Evolutionary conservation across 2,329 filamentous ascomycete genomes (phyloP).

Genomic region (Fusarium sp.): DNA sequence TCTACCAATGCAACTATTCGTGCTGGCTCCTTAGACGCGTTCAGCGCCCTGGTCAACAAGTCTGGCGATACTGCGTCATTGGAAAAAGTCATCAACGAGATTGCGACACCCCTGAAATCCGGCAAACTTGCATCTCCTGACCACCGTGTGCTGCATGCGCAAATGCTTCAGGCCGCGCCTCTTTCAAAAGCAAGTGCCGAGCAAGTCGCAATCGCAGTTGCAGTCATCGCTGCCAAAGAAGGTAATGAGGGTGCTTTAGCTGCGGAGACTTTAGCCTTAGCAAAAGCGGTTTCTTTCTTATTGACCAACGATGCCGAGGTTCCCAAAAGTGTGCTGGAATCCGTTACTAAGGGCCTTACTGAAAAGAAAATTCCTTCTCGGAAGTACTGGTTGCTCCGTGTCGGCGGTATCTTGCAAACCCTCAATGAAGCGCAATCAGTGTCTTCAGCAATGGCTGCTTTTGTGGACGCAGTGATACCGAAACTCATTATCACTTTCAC

Average conservation of each 20-base stretch:
- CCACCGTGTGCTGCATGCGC: slow-evolving; percentile 82
- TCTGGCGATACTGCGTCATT: slow-evolving; percentile 67
- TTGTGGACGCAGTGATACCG: slow-evolving; percentile 62
- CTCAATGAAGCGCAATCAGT: slow-evolving; percentile 54
- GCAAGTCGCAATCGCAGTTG: slow-evolving; percentile 73
- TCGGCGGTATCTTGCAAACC: slow-evolving; percentile 75
- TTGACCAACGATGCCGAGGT: slow-evolving; percentile 69
- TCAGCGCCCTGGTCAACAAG: slow-evolving; percentile 72
- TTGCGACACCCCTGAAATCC: slow-evolving; percentile 80
- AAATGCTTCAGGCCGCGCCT: slow-evolving; percentile 76
- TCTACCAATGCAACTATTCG: slow-evolving; percentile 85
- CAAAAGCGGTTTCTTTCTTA: slow-evolving; percentile 69
- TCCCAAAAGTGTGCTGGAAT: slow-evolving; percentile 73
- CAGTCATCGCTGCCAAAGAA: slow-evolving; percentile 79
- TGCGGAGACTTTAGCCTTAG: slow-evolving; percentile 77
- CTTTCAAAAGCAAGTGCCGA: slow-evolving; percentile 69
- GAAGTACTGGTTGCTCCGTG: slow-evolving; percentile 80
- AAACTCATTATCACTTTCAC: slow-evolving; percentile 75
- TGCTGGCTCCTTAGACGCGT: slow-evolving; percentile 77
- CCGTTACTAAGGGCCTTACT: slow-evolving; percentile 80
- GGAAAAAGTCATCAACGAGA: slow-evolving; percentile 77
- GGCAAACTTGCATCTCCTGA: slow-evolving; percentile 87
- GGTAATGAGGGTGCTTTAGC: slow-evolving; percentile 85
- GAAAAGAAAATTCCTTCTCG: slow-evolving; percentile 86
- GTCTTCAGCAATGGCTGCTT: slow-evolving; percentile 57